Evolutionary conservation across 805 yeast genomes (phyloP).

Genomic region (Kazachstania taianensis): DNA sequence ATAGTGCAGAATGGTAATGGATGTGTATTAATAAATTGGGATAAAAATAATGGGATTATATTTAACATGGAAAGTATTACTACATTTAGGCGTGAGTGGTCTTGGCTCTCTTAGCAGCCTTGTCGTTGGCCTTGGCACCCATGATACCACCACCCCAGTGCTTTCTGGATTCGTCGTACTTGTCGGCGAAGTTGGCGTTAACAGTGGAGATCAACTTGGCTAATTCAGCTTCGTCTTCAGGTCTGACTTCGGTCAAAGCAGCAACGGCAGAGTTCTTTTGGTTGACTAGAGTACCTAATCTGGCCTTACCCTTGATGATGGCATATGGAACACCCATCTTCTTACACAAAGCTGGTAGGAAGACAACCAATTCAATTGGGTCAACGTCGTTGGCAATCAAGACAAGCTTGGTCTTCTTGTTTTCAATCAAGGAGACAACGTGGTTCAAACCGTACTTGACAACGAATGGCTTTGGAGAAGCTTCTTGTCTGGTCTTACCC

Average conservation of each 20-base stretch:
- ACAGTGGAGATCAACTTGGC: conserved; percentile 88
- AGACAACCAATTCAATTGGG: conserved; percentile 95
- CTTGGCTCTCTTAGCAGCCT: conserved; percentile 67
- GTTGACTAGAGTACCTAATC: conserved; percentile 96
- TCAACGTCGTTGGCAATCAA: conserved; percentile 98
- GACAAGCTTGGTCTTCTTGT: conserved; percentile 96
- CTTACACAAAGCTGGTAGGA: conserved; percentile 97
- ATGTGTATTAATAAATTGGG: no score
- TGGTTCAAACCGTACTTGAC: conserved; percentile 99
- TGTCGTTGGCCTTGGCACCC: conserved; percentile 89
- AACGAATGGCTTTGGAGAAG: conserved; percentile 90
- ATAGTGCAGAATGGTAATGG: neutral
- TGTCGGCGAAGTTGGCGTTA: conserved; percentile 85
- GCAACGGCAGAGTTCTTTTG: conserved; percentile 96
- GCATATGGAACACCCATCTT: conserved; percentile 99
- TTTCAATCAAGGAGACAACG: conserved; percentile 92
- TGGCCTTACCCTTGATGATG: conserved; percentile 95
- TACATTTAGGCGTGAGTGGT: conserved; percentile 25
- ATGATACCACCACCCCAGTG: conserved; percentile 99
- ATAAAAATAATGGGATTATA: no score
- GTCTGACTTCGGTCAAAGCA: conserved; percentile 88
- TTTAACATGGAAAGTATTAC: neutral
- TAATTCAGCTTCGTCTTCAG: conserved; percentile 92
- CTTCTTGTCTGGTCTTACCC: conserved; percentile 95
- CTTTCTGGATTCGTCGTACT: conserved; percentile 92